Conservation (phyloP, 257 asterid species). For the Lithospermum erythrorhizon region DNA sequence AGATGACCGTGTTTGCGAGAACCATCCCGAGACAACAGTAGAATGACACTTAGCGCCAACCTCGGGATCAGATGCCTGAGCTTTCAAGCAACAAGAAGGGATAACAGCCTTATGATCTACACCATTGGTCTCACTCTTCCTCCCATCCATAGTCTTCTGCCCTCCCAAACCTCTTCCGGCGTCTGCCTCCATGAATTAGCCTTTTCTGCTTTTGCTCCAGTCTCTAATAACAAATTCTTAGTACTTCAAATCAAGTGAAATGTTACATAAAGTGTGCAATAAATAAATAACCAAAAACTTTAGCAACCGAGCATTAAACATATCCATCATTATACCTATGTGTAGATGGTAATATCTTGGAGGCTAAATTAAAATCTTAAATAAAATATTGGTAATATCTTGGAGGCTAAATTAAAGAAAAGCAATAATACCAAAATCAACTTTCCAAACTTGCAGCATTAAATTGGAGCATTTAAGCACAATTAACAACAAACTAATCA, state of each 20-base stretch:
- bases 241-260: conserved; percentile 9
- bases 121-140: conserved; percentile 51
- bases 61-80: conserved; percentile 57
- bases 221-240: conserved; percentile 35
- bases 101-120: conserved; percentile 25
- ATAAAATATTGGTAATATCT: too few species aligned
- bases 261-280: neutral
- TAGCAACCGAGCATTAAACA: neutral
- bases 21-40: conserved; percentile 96
- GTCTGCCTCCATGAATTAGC: conserved; percentile 55
- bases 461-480: too few species aligned
- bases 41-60: conserved; percentile 60
- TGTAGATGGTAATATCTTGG: too few species aligned
- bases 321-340: neutral
- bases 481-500: too few species aligned
- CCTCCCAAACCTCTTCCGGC: conserved; percentile 71
- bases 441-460: neutral
- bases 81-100: conserved; percentile 92
- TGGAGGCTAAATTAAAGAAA: neutral
- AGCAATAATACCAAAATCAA: neutral
- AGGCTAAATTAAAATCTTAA: too few species aligned
- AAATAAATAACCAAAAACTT: neutral
- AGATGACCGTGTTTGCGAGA: conserved; percentile 41
- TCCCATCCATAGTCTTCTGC: conserved; percentile 86
- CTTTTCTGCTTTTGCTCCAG: conserved; percentile 88